Percentiles rank a stretch among this genome's conserved stretches.
These are phyloP conservation scores for Maudiozyma serrabonitensis DNA, from an alignment of 805 yeast genomes.

Conservation along the genomic window DNA sequence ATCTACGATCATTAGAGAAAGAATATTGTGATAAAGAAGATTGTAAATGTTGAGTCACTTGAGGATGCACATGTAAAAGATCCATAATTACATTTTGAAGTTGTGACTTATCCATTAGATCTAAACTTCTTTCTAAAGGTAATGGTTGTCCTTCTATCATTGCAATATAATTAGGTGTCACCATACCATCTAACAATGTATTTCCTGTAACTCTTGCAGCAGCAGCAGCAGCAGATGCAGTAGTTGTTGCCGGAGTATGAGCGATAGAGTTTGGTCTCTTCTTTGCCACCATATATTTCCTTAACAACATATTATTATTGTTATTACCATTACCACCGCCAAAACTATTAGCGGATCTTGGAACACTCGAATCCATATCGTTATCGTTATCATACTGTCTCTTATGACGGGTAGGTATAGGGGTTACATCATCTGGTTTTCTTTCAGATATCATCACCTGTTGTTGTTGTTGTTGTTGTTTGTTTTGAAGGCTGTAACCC, in stretches of 20 bases:
- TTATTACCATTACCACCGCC: too few species aligned
- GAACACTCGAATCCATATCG: background rate
- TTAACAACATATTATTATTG: background rate
- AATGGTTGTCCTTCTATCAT: constrained; percentile 23
- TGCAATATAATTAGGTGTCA: background rate
- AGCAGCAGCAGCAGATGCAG: background rate
- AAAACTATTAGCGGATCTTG: background rate
- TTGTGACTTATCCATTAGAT: constrained; percentile 25
- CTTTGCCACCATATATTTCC: constrained; percentile 8
- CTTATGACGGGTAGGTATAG: background rate
- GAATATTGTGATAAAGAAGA: constrained; percentile 5
- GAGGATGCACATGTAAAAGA: constrained; percentile 15
- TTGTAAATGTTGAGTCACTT: constrained; percentile 14
- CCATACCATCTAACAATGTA: background rate
- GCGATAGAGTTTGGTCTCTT: constrained; percentile 9
- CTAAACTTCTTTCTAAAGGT: constrained; percentile 26
- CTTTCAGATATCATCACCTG: background rate
- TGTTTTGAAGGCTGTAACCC: constrained; percentile 4
- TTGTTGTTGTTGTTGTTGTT: background rate
- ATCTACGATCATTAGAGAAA: constrained; percentile 19
- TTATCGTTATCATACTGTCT: background rate
- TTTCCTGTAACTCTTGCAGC: background rate
- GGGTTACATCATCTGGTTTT: too few species aligned
- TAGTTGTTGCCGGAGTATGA: background rate
- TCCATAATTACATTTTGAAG: constrained; percentile 15